Conservation (phyloP, 192 early-diverging fungal genomes). For the Coemansia sp. region DNA sequence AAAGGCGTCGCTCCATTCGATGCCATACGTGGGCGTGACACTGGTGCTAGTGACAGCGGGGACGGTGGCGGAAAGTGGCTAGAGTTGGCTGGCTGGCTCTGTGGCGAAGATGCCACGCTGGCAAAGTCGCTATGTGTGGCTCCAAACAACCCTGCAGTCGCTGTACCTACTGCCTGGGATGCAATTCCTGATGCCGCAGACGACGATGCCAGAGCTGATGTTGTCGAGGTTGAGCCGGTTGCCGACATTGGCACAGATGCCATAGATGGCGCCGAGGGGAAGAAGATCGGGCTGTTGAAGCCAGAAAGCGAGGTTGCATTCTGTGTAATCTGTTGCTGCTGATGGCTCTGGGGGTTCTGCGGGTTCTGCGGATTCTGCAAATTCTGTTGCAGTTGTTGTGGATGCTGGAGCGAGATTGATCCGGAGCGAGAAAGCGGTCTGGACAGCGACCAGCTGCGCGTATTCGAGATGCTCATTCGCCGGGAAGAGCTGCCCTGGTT, state of each 20-base stretch:
- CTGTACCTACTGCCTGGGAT: too few relatives aligned
- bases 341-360: too few relatives aligned
- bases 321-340: too few relatives aligned
- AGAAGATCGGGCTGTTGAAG: not conserved
- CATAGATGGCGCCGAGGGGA: not conserved
- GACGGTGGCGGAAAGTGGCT: slow-evolving; percentile 33
- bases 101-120: slow-evolving; percentile 22
- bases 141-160: too few relatives aligned
- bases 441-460: slow-evolving; percentile 41
- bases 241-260: slow-evolving; percentile 3
- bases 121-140: slow-evolving; percentile 23
- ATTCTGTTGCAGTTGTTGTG: slow-evolving; percentile 19
- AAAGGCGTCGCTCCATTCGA: slow-evolving; percentile 16
- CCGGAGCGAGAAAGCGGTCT: slow-evolving; percentile 34
- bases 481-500: slow-evolving; percentile 25
- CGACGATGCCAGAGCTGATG: not conserved
- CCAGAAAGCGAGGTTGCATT: too few relatives aligned
- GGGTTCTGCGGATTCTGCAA: not conserved
- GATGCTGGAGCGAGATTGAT: slow-evolving; percentile 22
- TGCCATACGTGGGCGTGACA: slow-evolving; percentile 19
- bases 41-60: slow-evolving; percentile 19
- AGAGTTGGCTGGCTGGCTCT: slow-evolving; percentile 2
- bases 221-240: not conserved
- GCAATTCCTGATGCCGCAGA: not conserved
- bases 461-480: slow-evolving; percentile 38